phyloP scores from a whole-genome alignment of 768 basidiomycete genomes.

The Pholiota molesta region DNA sequence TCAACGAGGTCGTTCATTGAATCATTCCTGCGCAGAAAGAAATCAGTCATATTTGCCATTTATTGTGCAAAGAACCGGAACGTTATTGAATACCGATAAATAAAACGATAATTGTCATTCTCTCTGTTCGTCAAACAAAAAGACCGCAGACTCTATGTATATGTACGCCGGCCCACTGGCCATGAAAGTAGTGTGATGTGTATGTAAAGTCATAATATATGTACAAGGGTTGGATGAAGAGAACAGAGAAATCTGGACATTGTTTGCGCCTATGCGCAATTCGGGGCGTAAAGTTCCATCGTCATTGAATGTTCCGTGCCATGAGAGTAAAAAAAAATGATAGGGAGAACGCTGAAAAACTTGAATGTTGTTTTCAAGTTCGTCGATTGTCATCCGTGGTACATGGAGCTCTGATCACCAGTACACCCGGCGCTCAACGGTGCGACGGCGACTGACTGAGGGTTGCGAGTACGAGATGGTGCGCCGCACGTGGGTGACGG shows the following conservation, averaged over 20 bases:
- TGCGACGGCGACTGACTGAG: constrained; percentile 42
- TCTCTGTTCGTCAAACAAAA: neutral
- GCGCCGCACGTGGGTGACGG: constrained; percentile 76
- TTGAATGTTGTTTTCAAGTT: neutral
- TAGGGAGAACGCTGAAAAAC: no score
- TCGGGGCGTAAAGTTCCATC: neutral
- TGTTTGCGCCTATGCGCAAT: neutral
- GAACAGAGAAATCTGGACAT: neutral
- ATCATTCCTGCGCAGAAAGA: neutral
- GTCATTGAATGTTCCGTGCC: neutral
- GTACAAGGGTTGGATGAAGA: neutral
- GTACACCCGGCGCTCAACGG: constrained; percentile 75
- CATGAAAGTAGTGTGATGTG: neutral
- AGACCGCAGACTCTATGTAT: neutral
- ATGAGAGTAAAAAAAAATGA: neutral
- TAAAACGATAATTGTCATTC: neutral
- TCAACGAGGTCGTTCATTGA: neutral
- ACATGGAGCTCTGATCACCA: constrained; percentile 52
- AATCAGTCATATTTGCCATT: neutral
- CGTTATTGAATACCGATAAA: neutral
- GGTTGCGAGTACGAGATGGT: constrained; percentile 65
- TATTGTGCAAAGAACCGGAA: neutral
- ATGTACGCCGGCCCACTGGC: neutral
- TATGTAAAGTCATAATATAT: neutral
- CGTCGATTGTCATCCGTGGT: neutral